A percentile compares a stretch with the other conserved stretches of the same genome.
Conservation (phyloP, 2,329 filamentous ascomycete genomes). For the Alternaria incomplexa region DNA sequence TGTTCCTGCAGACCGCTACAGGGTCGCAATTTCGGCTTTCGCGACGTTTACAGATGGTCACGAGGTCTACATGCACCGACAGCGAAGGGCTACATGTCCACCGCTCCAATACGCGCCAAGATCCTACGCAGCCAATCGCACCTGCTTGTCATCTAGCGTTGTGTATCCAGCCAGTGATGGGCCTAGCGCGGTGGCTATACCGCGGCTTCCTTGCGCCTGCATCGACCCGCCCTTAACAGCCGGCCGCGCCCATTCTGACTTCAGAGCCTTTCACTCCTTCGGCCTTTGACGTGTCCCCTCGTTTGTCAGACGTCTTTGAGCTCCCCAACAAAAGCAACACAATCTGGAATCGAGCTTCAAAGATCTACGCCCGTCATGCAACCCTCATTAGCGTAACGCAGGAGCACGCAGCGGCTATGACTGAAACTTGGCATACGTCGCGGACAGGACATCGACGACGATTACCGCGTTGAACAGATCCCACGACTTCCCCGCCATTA, state of each 20-base stretch:
- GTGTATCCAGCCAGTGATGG: constrained; percentile 10
- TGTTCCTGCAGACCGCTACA: constrained; percentile 4
- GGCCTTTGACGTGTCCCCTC: constrained; percentile 11
- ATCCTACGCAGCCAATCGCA: constrained; percentile 13
- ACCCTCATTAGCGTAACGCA: constrained; percentile 8
- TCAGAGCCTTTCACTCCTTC: constrained; percentile 10
- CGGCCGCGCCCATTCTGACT: constrained; percentile 17
- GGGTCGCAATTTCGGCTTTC: constrained; percentile 1
- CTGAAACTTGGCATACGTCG: constrained; percentile 19
- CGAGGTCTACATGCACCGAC: constrained; percentile 1
- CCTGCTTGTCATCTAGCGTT: neutral
- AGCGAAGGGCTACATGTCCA: constrained; percentile 12
- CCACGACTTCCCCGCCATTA: constrained; percentile 6
- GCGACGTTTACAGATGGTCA: neutral
- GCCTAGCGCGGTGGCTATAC: constrained; percentile 21
- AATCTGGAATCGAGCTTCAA: constrained; percentile 1
- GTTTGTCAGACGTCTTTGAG: constrained; percentile 5
- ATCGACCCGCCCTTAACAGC: constrained; percentile 18
- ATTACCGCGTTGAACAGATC: constrained; percentile 19
- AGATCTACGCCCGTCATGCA: constrained; percentile 11
- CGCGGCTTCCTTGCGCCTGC: constrained; percentile 19
- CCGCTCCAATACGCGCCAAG: constrained; percentile 13
- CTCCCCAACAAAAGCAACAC: constrained; percentile 1
- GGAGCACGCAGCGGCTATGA: constrained; percentile 23
- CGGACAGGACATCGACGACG: constrained; percentile 22